These are phyloP conservation scores for Psilocybe subaeruginosa DNA, from an alignment of 768 basidiomycete genomes.

Conservation along the genomic window DNA sequence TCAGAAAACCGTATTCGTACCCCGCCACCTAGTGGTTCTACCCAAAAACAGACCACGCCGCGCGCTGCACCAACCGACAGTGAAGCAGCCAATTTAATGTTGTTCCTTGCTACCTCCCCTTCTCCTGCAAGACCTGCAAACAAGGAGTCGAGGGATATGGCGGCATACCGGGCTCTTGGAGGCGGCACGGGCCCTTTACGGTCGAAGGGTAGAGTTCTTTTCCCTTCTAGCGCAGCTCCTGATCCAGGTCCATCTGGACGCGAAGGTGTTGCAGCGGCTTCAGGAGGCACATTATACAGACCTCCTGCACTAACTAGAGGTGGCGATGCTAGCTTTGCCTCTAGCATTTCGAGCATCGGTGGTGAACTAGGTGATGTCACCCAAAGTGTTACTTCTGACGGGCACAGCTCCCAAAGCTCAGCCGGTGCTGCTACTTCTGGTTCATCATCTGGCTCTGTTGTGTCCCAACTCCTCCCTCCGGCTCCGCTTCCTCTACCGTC, in stretches of 20 bases:
- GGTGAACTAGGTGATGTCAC: slow-evolving; percentile 28
- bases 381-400: slow-evolving; percentile 6
- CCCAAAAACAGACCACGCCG: slow-evolving; percentile 40
- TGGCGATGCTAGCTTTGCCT: slow-evolving; percentile 45
- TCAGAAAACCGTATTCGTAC: slow-evolving; percentile 38
- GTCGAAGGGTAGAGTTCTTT: slow-evolving; percentile 71
- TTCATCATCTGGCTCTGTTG: slow-evolving; percentile 4
- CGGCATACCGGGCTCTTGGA: slow-evolving; percentile 60
- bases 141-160: slow-evolving; percentile 55
- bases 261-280: slow-evolving; percentile 2
- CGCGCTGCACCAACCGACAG: slow-evolving; percentile 67
- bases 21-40: slow-evolving; percentile 35
- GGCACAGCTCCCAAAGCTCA: slow-evolving; percentile 7
- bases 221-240: slow-evolving; percentile 45
- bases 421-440: slow-evolving; percentile 2
- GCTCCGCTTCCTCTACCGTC: slow-evolving; percentile 25
- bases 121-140: slow-evolving; percentile 70
- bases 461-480: slow-evolving; percentile 26
- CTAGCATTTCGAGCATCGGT: slow-evolving; percentile 44
- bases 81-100: slow-evolving; percentile 86
- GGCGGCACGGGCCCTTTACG: slow-evolving; percentile 47
- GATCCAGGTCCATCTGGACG: slow-evolving; percentile 24
- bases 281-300: neutral
- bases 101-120: slow-evolving; percentile 84
- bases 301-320: slow-evolving; percentile 31